Evolutionary conservation across 306 rosid genomes (phyloP).

Genomic region (Trichosanthes cucumerina): DNA sequence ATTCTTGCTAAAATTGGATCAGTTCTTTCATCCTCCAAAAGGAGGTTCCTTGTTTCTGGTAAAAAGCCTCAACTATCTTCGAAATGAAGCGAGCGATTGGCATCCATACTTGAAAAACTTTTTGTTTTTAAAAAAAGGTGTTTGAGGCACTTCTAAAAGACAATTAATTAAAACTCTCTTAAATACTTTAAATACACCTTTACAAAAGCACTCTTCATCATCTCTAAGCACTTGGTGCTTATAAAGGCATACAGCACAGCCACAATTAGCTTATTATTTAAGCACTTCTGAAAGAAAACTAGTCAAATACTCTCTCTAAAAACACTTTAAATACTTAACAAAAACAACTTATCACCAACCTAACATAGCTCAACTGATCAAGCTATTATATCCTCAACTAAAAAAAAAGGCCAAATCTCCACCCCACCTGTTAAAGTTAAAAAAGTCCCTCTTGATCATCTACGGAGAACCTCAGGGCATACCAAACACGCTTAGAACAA

Average conservation of each 20-base stretch:
- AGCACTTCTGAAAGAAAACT: neutral
- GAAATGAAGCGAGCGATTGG: neutral
- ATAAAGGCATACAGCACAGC: neutral
- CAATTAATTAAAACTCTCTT: too few relatives aligned
- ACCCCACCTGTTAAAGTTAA: too few relatives aligned
- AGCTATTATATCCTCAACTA: too few relatives aligned
- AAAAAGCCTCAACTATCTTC: neutral
- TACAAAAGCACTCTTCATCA: neutral
- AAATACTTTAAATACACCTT: neutral
- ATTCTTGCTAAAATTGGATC: neutral
- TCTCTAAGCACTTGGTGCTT: neutral
- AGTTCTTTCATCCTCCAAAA: neutral
- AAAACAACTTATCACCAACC: neutral
- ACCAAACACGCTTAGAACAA: neutral
- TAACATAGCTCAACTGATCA: neutral
- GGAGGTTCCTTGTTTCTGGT: neutral
- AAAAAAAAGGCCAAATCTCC: neutral
- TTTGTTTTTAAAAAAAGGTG: neutral
- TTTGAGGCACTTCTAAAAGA: too few relatives aligned
- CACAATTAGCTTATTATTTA: neutral
- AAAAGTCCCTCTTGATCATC: neutral
- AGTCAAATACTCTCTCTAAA: neutral
- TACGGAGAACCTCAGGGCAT: neutral
- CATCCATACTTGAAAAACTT: neutral
- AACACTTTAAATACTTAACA: neutral